These are phyloP conservation scores for Piloderma croceum DNA, from an alignment of 768 basidiomycete genomes.

Conservation along the genomic window DNA sequence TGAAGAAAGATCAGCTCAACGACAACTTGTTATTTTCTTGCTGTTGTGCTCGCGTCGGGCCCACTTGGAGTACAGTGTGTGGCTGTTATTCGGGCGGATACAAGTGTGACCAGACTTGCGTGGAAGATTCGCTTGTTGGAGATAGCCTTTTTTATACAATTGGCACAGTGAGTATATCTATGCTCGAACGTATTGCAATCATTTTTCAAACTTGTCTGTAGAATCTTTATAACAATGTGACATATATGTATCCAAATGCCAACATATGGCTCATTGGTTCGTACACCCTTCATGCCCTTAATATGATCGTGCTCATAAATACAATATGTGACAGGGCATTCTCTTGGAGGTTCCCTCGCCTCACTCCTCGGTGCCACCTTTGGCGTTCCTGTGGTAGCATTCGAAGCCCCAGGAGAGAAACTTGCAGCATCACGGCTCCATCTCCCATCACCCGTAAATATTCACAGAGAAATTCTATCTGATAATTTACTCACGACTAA, in stretches of 20 bases:
- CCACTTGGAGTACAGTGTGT: constrained; percentile 91
- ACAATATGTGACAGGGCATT: constrained; percentile 41
- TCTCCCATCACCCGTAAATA: constrained; percentile 74
- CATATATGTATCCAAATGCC: constrained; percentile 83
- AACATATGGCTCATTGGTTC: constrained; percentile 83
- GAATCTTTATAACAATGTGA: constrained; percentile 91
- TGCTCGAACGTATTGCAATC: not conserved
- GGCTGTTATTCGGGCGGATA: constrained; percentile 72
- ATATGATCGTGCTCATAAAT: not conserved
- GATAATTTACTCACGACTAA: constrained; percentile 2
- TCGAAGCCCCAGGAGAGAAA: constrained; percentile 78
- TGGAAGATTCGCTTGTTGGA: constrained; percentile 70
- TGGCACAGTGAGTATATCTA: constrained; percentile 58
- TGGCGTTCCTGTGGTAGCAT: constrained; percentile 86
- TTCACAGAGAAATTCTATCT: not conserved
- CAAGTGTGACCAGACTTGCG: constrained; percentile 75
- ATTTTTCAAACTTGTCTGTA: constrained; percentile 27
- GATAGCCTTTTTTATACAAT: constrained; percentile 87
- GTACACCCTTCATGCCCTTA: constrained; percentile 12
- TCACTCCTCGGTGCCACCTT: constrained; percentile 85
- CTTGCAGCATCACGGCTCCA: constrained; percentile 73
- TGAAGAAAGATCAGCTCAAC: constrained; percentile 86
- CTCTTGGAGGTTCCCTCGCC: constrained; percentile 82
- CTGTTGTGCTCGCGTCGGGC: constrained; percentile 92
- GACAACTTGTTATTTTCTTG: constrained; percentile 96